Percentiles rank a stretch among this genome's conserved stretches.
These are phyloP conservation scores for Curvularia verruculosa DNA, from an alignment of 2,329 filamentous ascomycete genomes.

Conservation along the genomic window DNA sequence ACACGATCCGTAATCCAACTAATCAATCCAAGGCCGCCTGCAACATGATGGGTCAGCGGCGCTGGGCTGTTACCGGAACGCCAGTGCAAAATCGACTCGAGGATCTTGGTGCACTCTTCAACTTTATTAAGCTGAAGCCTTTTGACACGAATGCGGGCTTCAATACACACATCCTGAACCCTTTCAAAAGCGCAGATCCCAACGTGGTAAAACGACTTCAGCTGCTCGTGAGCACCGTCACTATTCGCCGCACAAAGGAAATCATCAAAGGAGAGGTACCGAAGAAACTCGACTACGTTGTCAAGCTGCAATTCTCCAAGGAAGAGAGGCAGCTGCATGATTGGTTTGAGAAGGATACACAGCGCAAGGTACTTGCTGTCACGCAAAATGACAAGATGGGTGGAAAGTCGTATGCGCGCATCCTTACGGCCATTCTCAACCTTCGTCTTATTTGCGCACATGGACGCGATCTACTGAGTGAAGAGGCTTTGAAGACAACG, in stretches of 20 bases:
- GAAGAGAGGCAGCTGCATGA: constrained; percentile 82
- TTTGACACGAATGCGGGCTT: constrained; percentile 83
- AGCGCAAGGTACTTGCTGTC: constrained; percentile 79
- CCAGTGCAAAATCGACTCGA: constrained; percentile 90
- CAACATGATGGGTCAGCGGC: constrained; percentile 75
- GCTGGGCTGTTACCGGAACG: constrained; percentile 97
- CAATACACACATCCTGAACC: constrained; percentile 76
- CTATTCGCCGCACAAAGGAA: constrained; percentile 87
- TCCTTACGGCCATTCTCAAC: constrained; percentile 87
- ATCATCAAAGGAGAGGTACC: constrained; percentile 72
- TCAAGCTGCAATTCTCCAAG: constrained; percentile 75
- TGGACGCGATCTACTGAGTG: constrained; percentile 85
- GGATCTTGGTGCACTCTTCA: constrained; percentile 84
- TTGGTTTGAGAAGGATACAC: constrained; percentile 80
- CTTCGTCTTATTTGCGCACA: constrained; percentile 91
- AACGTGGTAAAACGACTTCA: constrained; percentile 85
- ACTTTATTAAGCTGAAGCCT: constrained; percentile 81
- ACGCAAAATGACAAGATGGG: constrained; percentile 69
- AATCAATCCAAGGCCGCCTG: constrained; percentile 89
- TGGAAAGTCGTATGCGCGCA: constrained; percentile 90
- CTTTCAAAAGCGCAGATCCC: constrained; percentile 85
- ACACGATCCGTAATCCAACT: constrained; percentile 86
- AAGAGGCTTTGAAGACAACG: constrained; percentile 79
- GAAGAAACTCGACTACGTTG: constrained; percentile 67
- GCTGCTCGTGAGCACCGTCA: constrained; percentile 91